These are phyloP conservation scores for Lachancea dasiensis DNA, from an alignment of 805 yeast genomes.

Conservation along the genomic window DNA sequence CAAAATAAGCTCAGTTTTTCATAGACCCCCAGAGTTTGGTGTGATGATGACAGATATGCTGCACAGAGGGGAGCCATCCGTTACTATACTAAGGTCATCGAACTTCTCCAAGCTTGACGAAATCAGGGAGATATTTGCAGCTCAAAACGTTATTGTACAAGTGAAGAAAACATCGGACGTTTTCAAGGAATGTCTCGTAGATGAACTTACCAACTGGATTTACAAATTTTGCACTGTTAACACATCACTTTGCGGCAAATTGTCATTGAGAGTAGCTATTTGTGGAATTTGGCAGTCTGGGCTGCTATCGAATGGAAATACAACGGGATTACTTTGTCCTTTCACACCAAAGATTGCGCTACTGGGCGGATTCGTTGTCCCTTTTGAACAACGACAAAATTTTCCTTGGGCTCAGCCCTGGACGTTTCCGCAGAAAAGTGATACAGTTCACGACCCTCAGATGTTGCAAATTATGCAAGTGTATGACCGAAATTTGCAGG, in stretches of 20 bases:
- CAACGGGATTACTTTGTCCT: constrained; percentile 10
- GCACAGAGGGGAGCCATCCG: constrained; percentile 17
- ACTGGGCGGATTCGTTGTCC: constrained; percentile 27
- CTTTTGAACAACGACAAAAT: constrained; percentile 19
- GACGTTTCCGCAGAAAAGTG: constrained; percentile 17
- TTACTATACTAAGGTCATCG: constrained; percentile 19
- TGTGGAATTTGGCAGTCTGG: constrained; percentile 23
- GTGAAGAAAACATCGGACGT: constrained; percentile 21
- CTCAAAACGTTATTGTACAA: constrained; percentile 19
- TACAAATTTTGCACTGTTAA: constrained; percentile 14
- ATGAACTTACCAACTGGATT: constrained; percentile 24
- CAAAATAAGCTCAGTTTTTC: constrained; percentile 19
- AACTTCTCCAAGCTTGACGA: constrained; percentile 16
- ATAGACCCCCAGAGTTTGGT: constrained; percentile 26
- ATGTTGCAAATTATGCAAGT: constrained; percentile 15
- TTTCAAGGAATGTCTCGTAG: constrained; percentile 21
- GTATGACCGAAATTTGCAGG: constrained; percentile 21
- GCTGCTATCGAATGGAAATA: constrained; percentile 12
- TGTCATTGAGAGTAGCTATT: constrained; percentile 20
- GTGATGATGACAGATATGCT: constrained; percentile 18
- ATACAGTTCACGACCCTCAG: constrained; percentile 11
- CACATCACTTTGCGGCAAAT: constrained; percentile 9
- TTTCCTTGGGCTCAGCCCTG: constrained; percentile 28
- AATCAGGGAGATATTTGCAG: constrained; percentile 16
- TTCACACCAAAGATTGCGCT: constrained; percentile 20